Percentiles rank a stretch among this genome's conserved stretches.
Evolutionary conservation across 768 basidiomycete species (phyloP).

Genomic region (Amylocystis lapponica): DNA sequence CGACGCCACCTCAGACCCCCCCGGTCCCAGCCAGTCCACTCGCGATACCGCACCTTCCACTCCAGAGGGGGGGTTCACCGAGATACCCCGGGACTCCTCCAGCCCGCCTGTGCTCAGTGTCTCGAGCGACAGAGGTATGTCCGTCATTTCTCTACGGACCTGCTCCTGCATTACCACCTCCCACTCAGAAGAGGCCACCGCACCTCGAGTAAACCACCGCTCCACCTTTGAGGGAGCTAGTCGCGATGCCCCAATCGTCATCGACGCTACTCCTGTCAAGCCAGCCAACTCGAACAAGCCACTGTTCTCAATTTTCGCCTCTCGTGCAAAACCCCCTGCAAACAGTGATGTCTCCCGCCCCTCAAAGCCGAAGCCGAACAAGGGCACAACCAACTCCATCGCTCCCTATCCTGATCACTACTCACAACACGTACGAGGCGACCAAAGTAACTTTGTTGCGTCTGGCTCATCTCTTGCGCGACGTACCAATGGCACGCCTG

Average conservation of each 20-base stretch:
- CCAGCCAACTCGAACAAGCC: constrained; percentile 18
- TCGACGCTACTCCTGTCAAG: constrained; percentile 38
- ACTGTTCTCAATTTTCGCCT: constrained; percentile 42
- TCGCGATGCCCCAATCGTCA: constrained; percentile 37
- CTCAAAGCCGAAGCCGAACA: constrained; percentile 7
- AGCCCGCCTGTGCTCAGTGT: background rate
- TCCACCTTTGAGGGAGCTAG: constrained; percentile 23
- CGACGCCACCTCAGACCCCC: too few relatives aligned
- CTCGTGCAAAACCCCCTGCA: constrained; percentile 15
- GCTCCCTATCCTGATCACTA: constrained; percentile 43
- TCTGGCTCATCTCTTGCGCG: constrained; percentile 1
- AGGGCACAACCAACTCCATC: background rate
- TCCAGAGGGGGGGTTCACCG: background rate
- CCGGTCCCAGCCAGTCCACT: too few relatives aligned
- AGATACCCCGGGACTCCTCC: background rate
- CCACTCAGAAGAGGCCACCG: too few relatives aligned
- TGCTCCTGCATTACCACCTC: too few relatives aligned
- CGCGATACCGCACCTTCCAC: background rate
- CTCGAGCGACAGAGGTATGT: too few relatives aligned
- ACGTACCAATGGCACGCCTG: background rate
- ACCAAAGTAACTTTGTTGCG: constrained; percentile 36
- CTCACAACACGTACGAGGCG: constrained; percentile 58
- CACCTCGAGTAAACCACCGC: too few relatives aligned
- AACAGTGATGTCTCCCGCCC: background rate
- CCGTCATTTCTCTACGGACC: too few relatives aligned